Conservation (phyloP, 2,329 filamentous ascomycete species). For the Botrytis pseudocinerea region DNA sequence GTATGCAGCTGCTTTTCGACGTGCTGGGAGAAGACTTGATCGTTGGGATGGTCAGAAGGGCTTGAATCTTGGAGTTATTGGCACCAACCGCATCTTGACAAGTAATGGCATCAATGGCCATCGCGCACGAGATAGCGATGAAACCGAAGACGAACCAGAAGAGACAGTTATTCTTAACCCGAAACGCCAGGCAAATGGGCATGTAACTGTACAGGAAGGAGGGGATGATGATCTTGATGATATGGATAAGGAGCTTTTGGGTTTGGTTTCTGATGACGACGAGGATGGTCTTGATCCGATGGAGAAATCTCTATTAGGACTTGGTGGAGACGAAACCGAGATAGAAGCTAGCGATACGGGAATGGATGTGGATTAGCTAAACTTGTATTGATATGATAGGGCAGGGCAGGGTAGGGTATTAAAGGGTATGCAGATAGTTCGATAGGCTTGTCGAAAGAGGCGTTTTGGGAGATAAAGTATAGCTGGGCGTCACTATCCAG, state of each 20-base stretch:
- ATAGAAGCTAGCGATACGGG: constrained; percentile 39
- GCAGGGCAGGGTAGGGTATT: constrained; percentile 11
- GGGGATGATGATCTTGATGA: constrained; percentile 55
- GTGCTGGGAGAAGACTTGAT: constrained; percentile 63
- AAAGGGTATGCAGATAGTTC: constrained; percentile 6
- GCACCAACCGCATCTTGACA: constrained; percentile 36
- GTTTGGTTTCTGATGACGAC: constrained; percentile 48
- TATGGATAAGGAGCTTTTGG: constrained; percentile 54
- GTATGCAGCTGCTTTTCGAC: constrained; percentile 65
- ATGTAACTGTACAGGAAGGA: constrained; percentile 25
- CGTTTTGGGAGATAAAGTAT: constrained; percentile 5
- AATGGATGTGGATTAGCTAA: constrained; percentile 38
- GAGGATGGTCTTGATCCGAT: constrained; percentile 50
- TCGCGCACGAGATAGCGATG: constrained; percentile 34
- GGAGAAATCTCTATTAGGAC: constrained; percentile 43
- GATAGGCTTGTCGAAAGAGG: constrained; percentile 21
- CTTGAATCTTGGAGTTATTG: constrained; percentile 37
- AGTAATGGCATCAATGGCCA: constrained; percentile 32
- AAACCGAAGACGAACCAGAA: constrained; percentile 42
- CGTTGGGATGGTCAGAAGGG: constrained; percentile 61
- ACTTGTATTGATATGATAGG: constrained; percentile 16
- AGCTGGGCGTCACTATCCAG: constrained; percentile 6
- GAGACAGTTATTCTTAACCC: constrained; percentile 40
- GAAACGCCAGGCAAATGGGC: constrained; percentile 44
- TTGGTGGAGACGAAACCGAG: constrained; percentile 40